Evolutionary conservation across 192 early-diverging fungal species (phyloP), one percentile per base, ranked within the genome.

Genomic region (Lobosporangium transversale): DNA sequence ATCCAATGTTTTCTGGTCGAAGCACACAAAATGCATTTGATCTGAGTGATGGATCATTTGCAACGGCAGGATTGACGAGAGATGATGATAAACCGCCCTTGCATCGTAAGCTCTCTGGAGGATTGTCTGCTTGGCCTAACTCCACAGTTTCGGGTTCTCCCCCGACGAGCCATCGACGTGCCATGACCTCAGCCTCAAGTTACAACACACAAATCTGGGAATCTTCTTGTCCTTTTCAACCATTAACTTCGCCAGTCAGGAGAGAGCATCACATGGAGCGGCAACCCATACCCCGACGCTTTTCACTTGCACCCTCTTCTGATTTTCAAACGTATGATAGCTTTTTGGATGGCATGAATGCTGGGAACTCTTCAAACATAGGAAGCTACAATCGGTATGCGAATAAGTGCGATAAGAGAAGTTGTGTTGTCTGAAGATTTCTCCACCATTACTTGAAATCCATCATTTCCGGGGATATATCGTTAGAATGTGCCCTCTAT

Each of bases 131-230:
- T 27, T 74, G 70, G 70, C 33, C 70, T 10, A 60, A 27, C 44
- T 44, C 62, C 6, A 30, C 24, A 7, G 24, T 21, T 1, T 15
- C 36, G 1, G 56, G 48, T 9, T 23, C 37, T 12, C 37, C 53
- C 14, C 12, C 43, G 10, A 18, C 29, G 14, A 76, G 49, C 24
- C 71, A 67, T 36, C 71, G 71, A 33, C 71, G 71, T 29, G 66
- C 71, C 12, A 33, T 66, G 20, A 76, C 71, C 17, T 60, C 64
- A 2, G 57, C 27, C 32, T 44, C 71, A 1, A 33, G 50, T 2
- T 76, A 56, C 21, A 47, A 23, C 14, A 24, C 64, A 23, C 62
- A 56, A 17, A 66, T 76, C 26, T 76, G 71, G 71, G 71, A 76
- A 31, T 48, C 56, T n/a, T 15, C 59, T 18, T 52, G 60, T 12